These are phyloP conservation scores for Cochlearia excelsa DNA, from an alignment of 345 rosid species.

Conservation along the genomic window DNA sequence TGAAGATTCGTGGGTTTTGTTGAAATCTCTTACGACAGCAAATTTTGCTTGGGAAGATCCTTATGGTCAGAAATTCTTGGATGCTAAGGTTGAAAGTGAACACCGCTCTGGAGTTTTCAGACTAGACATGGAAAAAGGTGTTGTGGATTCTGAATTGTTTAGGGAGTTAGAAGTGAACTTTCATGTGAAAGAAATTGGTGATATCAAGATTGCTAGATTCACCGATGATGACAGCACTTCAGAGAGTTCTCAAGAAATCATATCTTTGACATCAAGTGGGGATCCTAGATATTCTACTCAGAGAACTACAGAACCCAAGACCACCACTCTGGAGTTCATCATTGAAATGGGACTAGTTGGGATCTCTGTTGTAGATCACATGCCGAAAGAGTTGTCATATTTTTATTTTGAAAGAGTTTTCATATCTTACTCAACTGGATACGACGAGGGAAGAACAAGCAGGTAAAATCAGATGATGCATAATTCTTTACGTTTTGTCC, in stretches of 20 bases:
- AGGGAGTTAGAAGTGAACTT: conserved; percentile 55
- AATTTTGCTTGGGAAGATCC: conserved; percentile 95
- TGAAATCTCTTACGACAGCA: conserved; percentile 68
- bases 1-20: conserved; percentile 68
- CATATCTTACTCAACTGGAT: conserved; percentile 84
- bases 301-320: conserved; percentile 37
- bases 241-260: conserved; percentile 43
- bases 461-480: conserved; percentile 45
- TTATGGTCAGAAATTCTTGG: conserved; percentile 76
- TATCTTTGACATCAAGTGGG: conserved; percentile 41
- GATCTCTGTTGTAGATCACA: conserved; percentile 78
- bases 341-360: conserved; percentile 90
- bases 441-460: conserved; percentile 88
- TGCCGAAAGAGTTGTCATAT: conserved; percentile 81
- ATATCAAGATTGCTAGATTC: conserved; percentile 69
- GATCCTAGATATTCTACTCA: conserved; percentile 46
- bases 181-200: conserved; percentile 63
- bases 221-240: conserved; percentile 40
- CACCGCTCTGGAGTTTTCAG: conserved; percentile 43
- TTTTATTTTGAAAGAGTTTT: conserved; percentile 74
- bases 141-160: conserved; percentile 42
- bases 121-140: conserved; percentile 63
- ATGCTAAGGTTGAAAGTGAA: conserved; percentile 55
- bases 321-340: conserved; percentile 66
- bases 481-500: conserved; percentile 7